phyloP scores from a whole-genome alignment of 768 basidiomycete species.

The Termitomyces sp. region DNA sequence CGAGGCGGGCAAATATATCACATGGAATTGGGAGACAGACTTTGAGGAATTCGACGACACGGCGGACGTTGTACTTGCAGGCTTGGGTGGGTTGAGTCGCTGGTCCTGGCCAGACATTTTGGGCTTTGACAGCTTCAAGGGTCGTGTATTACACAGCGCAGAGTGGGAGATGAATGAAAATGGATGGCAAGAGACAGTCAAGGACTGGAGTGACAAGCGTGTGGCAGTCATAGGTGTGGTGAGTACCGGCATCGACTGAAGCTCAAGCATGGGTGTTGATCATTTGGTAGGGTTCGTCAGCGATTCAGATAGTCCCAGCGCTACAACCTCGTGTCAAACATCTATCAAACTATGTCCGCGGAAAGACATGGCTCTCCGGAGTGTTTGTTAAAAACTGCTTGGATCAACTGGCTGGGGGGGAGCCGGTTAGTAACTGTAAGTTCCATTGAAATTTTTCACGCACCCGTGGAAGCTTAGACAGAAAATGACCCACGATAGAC shows the following conservation, averaged over 20 bases:
- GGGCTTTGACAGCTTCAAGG: constrained; percentile 54
- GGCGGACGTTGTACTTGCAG: constrained; percentile 55
- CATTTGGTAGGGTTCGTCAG: constrained; percentile 50
- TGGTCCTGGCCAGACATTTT: constrained; percentile 70
- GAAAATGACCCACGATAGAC: constrained; percentile 30
- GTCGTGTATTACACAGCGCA: constrained; percentile 61
- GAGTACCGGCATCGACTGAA: constrained; percentile 16
- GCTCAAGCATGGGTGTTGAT: no score
- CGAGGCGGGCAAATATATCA: constrained; percentile 13
- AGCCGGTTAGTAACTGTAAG: constrained; percentile 42
- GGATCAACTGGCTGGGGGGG: constrained; percentile 33
- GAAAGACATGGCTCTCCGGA: constrained; percentile 54
- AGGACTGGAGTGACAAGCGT: constrained; percentile 47
- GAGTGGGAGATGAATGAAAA: constrained; percentile 42
- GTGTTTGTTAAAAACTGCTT: constrained; percentile 41
- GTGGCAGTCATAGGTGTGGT: constrained; percentile 64
- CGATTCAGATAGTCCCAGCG: constrained; percentile 56
- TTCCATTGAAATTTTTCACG: background rate
- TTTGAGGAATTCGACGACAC: constrained; percentile 48
- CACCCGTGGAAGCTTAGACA: background rate
- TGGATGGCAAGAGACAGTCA: constrained; percentile 42
- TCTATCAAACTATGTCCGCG: constrained; percentile 53
- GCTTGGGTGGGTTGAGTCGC: constrained; percentile 47
- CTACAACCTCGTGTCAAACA: constrained; percentile 49
- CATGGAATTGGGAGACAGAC: constrained; percentile 20